These are phyloP conservation scores for Lathyrus tuberosus DNA, from an alignment of 306 rosid genomes.

Conservation along the genomic window DNA sequence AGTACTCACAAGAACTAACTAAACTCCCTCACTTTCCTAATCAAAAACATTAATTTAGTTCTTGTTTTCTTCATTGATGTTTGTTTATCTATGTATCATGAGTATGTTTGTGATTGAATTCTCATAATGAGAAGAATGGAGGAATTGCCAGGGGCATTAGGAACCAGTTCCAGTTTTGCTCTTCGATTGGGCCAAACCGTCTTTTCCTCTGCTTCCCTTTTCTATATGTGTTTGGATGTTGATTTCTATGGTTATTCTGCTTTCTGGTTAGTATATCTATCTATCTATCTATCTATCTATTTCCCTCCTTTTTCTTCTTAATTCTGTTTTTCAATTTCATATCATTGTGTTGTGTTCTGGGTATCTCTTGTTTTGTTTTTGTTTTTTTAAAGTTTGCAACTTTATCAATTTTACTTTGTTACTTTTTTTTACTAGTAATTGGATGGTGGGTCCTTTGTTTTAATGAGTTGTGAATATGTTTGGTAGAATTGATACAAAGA, in stretches of 20 bases:
- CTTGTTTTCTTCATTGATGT: slow-evolving; percentile 5
- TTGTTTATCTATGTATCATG: neutral
- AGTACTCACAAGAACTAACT: neutral
- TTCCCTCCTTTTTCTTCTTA: neutral
- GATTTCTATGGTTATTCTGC: slow-evolving; percentile 82
- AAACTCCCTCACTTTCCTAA: too few relatives aligned
- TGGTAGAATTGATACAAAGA: neutral
- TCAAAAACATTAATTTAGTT: too few relatives aligned
- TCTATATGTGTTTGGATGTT: slow-evolving; percentile 78
- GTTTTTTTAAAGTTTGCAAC: slow-evolving; percentile 5
- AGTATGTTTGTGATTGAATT: slow-evolving; percentile 38
- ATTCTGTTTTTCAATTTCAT: neutral
- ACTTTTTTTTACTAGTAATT: neutral
- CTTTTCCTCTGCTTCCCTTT: slow-evolving; percentile 84
- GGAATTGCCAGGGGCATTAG: slow-evolving; percentile 88
- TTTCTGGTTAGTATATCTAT: slow-evolving; percentile 79
- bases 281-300: too few relatives aligned
- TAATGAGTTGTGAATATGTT: neutral
- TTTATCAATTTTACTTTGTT: slow-evolving; percentile 2
- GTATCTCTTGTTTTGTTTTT: neutral
- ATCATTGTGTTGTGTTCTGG: neutral
- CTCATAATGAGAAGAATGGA: slow-evolving; percentile 60
- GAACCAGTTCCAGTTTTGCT: slow-evolving; percentile 92
- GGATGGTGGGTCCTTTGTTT: slow-evolving; percentile 23
- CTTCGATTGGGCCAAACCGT: slow-evolving; percentile 88